phyloP scores from a whole-genome alignment of 768 basidiomycete genomes.

The Austroboletus eburneus region DNA sequence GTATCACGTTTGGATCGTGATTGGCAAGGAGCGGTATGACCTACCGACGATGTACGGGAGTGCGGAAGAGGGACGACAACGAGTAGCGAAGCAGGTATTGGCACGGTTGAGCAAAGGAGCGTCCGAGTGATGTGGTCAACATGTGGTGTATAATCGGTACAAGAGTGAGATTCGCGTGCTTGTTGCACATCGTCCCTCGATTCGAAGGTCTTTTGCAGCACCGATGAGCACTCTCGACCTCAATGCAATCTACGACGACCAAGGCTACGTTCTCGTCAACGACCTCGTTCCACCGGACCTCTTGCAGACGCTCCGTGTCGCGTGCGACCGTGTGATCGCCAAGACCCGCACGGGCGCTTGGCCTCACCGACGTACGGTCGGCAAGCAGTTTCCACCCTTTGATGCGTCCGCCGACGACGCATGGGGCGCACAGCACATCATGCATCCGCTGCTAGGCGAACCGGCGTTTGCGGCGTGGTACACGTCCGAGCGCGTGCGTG shows the following conservation, averaged over 20 bases:
- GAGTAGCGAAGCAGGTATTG: conserved; percentile 41
- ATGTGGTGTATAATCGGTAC: no score
- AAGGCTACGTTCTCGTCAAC: conserved; percentile 65
- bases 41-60: conserved; percentile 38
- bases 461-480: conserved; percentile 65
- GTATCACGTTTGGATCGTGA: conserved; percentile 45
- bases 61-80: conserved; percentile 38
- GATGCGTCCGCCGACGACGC: conserved; percentile 53
- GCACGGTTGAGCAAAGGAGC: no score
- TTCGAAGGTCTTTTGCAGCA: neutral
- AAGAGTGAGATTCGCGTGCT: no score
- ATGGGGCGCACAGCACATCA: conserved; percentile 79
- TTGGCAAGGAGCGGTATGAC: conserved; percentile 41
- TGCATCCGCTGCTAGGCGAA: conserved; percentile 71
- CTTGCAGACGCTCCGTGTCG: conserved; percentile 39
- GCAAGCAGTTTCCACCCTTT: conserved; percentile 77
- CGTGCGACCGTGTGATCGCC: conserved; percentile 47
- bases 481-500: conserved; percentile 47
- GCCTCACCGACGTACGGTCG: conserved; percentile 66
- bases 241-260: conserved; percentile 51
- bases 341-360: conserved; percentile 58
- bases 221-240: conserved; percentile 11
- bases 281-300: conserved; percentile 45
- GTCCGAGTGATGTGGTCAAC: no score
- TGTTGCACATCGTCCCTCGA: no score